phyloP scores from a whole-genome alignment of 2,329 filamentous ascomycete species.

The Ophiostoma ulmi region DNA sequence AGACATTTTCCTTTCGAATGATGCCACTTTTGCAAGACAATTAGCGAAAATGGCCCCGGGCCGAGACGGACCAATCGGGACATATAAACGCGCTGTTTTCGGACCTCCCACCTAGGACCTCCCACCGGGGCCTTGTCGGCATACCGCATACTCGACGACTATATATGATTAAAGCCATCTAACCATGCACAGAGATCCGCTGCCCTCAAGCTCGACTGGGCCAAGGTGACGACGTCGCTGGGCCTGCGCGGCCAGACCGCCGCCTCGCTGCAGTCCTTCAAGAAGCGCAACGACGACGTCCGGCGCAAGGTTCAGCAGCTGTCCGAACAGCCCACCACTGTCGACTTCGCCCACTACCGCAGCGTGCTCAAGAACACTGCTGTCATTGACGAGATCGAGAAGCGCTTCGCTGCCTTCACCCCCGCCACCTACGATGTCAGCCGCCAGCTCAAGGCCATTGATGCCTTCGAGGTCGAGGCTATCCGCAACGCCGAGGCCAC shows the following conservation, averaged over 20 bases:
- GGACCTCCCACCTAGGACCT: background rate
- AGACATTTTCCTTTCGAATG: background rate
- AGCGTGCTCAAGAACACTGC: slow-evolving; percentile 90
- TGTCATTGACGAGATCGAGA: slow-evolving; percentile 94
- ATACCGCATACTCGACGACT: slow-evolving; percentile 9
- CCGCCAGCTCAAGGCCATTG: slow-evolving; percentile 96
- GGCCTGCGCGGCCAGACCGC: slow-evolving; percentile 95
- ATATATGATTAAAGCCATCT: background rate
- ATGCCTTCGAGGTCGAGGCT: slow-evolving; percentile 95
- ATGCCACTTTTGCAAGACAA: slow-evolving; percentile 10
- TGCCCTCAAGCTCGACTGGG: slow-evolving; percentile 99
- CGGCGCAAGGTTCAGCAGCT: slow-evolving; percentile 87
- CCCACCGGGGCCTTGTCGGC: background rate
- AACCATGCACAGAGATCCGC: slow-evolving; percentile 76
- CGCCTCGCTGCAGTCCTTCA: slow-evolving; percentile 87
- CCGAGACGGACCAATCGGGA: slow-evolving; percentile 3
- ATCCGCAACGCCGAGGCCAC: slow-evolving; percentile 95
- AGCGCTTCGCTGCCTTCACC: slow-evolving; percentile 87
- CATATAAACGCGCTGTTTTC: slow-evolving; percentile 17
- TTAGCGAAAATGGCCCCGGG: slow-evolving; percentile 12
- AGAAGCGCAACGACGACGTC: slow-evolving; percentile 99
- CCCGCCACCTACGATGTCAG: slow-evolving; percentile 85
- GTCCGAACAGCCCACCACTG: slow-evolving; percentile 72
- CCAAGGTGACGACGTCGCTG: slow-evolving; percentile 87
- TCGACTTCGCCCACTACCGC: slow-evolving; percentile 95